phyloP scores from a whole-genome alignment of 495 filamentous ascomycete genomes.

The Aspergillus steynii region DNA sequence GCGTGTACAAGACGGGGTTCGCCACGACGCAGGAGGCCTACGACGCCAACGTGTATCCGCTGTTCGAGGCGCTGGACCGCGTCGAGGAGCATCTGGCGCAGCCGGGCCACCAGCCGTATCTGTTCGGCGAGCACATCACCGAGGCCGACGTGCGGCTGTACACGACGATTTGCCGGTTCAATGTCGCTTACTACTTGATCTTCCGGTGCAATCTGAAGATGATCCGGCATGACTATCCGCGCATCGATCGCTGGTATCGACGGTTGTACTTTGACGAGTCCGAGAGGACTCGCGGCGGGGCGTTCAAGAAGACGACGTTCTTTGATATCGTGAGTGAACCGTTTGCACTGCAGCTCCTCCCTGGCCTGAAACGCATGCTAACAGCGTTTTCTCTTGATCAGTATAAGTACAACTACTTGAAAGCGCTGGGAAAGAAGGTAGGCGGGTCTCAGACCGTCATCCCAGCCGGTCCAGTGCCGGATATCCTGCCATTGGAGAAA shows the following conservation, averaged over 20 bases:
- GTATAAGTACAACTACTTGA: slow-evolving; percentile 24
- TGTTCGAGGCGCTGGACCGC: slow-evolving; percentile 67
- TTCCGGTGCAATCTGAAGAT: slow-evolving; percentile 72
- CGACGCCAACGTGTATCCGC: slow-evolving; percentile 53
- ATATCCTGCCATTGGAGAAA: slow-evolving; percentile 24
- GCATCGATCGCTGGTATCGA: slow-evolving; percentile 67
- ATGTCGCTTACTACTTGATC: slow-evolving; percentile 67
- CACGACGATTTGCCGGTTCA: slow-evolving; percentile 66
- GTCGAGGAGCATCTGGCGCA: slow-evolving; percentile 58
- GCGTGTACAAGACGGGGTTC: slow-evolving; percentile 71
- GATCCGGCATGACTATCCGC: slow-evolving; percentile 70
- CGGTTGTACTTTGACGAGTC: slow-evolving; percentile 70
- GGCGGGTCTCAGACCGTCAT: slow-evolving; percentile 18
- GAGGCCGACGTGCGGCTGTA: slow-evolving; percentile 69
- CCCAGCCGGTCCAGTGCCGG: slow-evolving; percentile 42
- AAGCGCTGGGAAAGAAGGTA: slow-evolving; percentile 12
- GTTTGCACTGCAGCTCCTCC: neutral
- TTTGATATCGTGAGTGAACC: slow-evolving; percentile 55
- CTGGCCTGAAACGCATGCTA: neutral
- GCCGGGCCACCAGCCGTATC: slow-evolving; percentile 53
- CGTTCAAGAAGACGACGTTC: slow-evolving; percentile 68
- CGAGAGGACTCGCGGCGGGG: slow-evolving; percentile 45
- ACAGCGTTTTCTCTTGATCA: neutral
- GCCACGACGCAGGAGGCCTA: slow-evolving; percentile 67
- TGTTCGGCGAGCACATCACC: slow-evolving; percentile 64